These are phyloP conservation scores for Ichthyophthirius multifiliis DNA, from an alignment of 169 alveolate species.

Conservation along the genomic window DNA sequence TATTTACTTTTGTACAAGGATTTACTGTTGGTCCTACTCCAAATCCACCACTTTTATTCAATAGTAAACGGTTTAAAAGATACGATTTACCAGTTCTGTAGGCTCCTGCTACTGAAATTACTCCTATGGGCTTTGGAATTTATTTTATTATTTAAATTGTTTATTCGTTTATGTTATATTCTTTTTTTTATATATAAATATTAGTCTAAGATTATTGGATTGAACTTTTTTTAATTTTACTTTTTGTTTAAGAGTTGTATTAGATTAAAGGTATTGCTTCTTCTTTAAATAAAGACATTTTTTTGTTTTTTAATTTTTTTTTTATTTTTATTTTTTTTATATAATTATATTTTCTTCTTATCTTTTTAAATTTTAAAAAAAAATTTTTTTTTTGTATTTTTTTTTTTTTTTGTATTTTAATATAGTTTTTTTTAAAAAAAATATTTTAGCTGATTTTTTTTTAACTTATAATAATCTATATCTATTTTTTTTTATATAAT, in stretches of 20 bases:
- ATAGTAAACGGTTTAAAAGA: conserved; percentile 72
- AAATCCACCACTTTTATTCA: conserved; percentile 68
- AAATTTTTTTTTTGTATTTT: too few relatives aligned
- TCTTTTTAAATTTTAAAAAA: too few relatives aligned
- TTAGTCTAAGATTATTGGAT: too few relatives aligned
- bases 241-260: conserved; percentile 13
- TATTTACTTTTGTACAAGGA: too few relatives aligned
- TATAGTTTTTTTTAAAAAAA: too few relatives aligned
- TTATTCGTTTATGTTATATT: conserved; percentile 13
- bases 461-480: too few relatives aligned
- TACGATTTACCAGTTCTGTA: conserved; percentile 82
- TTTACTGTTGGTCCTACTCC: conserved; percentile 81
- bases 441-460: too few relatives aligned
- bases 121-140: conserved; percentile 57
- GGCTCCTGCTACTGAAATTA: conserved; percentile 79
- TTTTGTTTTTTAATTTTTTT: too few relatives aligned
- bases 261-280: conserved; percentile 40
- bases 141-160: conserved; percentile 60
- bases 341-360: too few relatives aligned
- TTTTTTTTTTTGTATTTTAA: too few relatives aligned
- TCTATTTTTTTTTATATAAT: too few relatives aligned
- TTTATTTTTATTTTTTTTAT: too few relatives aligned
- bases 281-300: conserved; percentile 28
- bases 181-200: neutral
- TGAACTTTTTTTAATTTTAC: neutral